Evolutionary conservation across 192 early-diverging fungal species (phyloP).

Genomic region (Pilaira anomala): DNA sequence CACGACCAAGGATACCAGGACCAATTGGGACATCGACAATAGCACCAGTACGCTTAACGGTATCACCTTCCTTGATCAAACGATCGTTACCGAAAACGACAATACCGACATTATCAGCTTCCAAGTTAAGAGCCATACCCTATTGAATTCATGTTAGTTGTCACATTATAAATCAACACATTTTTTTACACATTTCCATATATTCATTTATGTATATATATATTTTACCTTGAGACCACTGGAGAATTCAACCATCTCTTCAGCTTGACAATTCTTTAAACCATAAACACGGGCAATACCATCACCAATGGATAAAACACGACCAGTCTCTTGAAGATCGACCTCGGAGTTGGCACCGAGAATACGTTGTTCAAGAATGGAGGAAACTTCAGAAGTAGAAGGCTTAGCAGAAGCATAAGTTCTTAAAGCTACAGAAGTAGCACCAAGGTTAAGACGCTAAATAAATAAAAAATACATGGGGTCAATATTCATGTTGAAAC

Average conservation of each 20-base stretch:
- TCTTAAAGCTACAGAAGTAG: constrained; percentile 45
- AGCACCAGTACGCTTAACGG: constrained; percentile 96
- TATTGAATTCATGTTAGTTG: constrained; percentile 21
- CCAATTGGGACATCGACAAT: constrained; percentile 99
- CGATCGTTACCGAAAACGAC: constrained; percentile 99
- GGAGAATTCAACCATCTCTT: constrained; percentile 99
- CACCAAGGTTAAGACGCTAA: constrained; percentile 55
- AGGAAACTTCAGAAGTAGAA: constrained; percentile 92
- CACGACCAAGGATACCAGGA: constrained; percentile 87
- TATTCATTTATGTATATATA: not conserved
- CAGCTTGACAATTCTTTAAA: constrained; percentile 96
- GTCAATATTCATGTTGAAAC: not conserved
- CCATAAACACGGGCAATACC: constrained; percentile 99
- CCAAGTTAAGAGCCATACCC: constrained; percentile 99
- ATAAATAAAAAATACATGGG: not conserved
- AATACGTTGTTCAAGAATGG: constrained; percentile 97
- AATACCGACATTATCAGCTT: constrained; percentile 99
- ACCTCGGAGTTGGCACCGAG: constrained; percentile 76
- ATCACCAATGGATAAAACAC: constrained; percentile 99
- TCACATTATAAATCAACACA: not conserved
- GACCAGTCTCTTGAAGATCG: constrained; percentile 96
- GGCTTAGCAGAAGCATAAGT: constrained; percentile 56
- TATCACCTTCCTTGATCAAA: constrained; percentile 99
- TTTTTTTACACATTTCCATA: not conserved
- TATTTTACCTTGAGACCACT: constrained; percentile 88